These are phyloP conservation scores for Ophiocordyceps sinensis DNA, from an alignment of 2,329 filamentous ascomycete species.

Conservation along the genomic window DNA sequence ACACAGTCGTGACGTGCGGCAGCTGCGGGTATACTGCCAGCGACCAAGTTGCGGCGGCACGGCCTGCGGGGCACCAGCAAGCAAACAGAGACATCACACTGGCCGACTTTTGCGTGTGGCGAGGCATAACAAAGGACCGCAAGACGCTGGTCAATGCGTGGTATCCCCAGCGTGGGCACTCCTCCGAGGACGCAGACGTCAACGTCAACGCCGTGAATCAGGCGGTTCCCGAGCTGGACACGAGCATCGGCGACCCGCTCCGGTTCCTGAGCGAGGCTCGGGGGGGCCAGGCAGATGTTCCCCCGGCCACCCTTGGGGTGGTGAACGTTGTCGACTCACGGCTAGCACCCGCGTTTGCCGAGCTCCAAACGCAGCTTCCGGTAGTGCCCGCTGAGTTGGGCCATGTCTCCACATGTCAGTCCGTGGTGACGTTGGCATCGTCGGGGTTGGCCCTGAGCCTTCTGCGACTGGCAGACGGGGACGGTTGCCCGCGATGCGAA, in stretches of 20 bases:
- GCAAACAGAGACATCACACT: background rate
- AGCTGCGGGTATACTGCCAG: conserved; percentile 68
- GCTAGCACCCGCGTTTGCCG: conserved; percentile 11
- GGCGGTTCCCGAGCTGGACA: conserved; percentile 52
- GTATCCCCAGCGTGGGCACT: conserved; percentile 31
- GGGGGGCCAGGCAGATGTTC: conserved; percentile 2
- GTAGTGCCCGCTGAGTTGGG: conserved; percentile 8
- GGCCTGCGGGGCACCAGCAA: background rate
- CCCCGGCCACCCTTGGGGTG: conserved; percentile 5
- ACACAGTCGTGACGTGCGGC: conserved; percentile 64
- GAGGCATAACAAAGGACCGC: conserved; percentile 52
- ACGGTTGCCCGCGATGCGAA: conserved; percentile 58
- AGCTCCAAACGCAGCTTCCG: conserved; percentile 10
- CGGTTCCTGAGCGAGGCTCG: conserved; percentile 34
- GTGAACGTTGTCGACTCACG: conserved; percentile 21
- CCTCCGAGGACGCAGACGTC: conserved; percentile 18
- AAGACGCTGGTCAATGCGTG: conserved; percentile 55
- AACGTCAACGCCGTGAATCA: conserved; percentile 50
- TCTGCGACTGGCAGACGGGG: conserved; percentile 49
- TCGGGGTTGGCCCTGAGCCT: conserved; percentile 39
- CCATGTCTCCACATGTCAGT: conserved; percentile 5
- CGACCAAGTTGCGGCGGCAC: conserved; percentile 57
- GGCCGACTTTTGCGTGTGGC: conserved; percentile 32
- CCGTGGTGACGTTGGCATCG: conserved; percentile 15
- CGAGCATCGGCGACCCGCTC: conserved; percentile 45